Evolutionary conservation across 768 basidiomycete genomes (phyloP).

Genomic region (Podaxis sp.): DNA sequence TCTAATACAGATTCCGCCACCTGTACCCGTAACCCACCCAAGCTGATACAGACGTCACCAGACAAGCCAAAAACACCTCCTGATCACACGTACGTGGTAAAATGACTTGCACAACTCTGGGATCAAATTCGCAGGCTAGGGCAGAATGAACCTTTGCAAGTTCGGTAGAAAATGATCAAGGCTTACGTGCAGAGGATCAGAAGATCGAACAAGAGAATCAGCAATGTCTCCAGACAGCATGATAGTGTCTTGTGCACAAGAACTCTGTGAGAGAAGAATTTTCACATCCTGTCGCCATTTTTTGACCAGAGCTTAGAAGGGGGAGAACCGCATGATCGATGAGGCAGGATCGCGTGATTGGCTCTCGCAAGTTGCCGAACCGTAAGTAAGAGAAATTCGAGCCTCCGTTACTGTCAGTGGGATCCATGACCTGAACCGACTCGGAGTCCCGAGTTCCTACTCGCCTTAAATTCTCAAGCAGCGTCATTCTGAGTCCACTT

Average conservation of each 20-base stretch:
- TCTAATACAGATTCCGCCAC: constrained; percentile 77
- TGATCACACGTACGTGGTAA: constrained; percentile 47
- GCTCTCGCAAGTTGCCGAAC: not conserved
- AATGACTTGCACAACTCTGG: constrained; percentile 83
- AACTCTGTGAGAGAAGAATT: not conserved
- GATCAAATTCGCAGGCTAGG: constrained; percentile 88
- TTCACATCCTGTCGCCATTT: not conserved
- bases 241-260: not conserved
- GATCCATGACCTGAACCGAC: too few species aligned
- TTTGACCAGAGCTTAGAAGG: not conserved
- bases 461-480: too few species aligned
- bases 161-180: not conserved
- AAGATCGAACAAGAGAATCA: constrained; percentile 58
- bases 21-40: constrained; percentile 93
- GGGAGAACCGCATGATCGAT: constrained; percentile 1
- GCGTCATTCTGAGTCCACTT: too few species aligned
- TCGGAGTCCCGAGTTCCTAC: too few species aligned
- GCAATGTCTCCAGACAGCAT: constrained; percentile 27
- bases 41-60: constrained; percentile 36
- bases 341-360: constrained; percentile 10
- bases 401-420: not conserved
- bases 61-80: constrained; percentile 1
- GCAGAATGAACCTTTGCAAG: constrained; percentile 7
- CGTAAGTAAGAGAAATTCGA: not conserved
- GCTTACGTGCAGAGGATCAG: constrained; percentile 63